These are phyloP conservation scores for Ophiostoma ips DNA, from an alignment of 2,329 filamentous ascomycete species.

Conservation along the genomic window DNA sequence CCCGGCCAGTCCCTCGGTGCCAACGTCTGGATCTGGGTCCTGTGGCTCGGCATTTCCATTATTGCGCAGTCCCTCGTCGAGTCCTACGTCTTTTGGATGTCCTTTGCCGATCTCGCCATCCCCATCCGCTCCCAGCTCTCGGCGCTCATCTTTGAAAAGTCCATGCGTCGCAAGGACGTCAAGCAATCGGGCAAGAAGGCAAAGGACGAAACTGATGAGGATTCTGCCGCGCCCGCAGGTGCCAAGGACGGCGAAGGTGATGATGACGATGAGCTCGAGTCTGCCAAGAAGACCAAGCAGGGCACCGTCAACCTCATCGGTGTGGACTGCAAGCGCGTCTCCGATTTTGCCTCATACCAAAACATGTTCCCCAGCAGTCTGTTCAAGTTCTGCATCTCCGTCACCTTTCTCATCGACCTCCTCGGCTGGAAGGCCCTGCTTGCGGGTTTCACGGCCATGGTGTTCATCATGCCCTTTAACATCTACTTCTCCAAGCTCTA, in stretches of 20 bases:
- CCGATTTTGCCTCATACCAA: slow-evolving; percentile 54
- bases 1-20: slow-evolving; percentile 30
- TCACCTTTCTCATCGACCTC: slow-evolving; percentile 51
- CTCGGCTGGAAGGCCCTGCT: slow-evolving; percentile 58
- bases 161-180: slow-evolving; percentile 63
- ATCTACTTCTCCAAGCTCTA: slow-evolving; percentile 52
- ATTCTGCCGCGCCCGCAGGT: slow-evolving; percentile 15
- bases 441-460: slow-evolving; percentile 50
- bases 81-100: slow-evolving; percentile 52
- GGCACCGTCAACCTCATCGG: slow-evolving; percentile 65
- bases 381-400: slow-evolving; percentile 50
- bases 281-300: slow-evolving; percentile 43
- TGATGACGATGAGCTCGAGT: slow-evolving; percentile 33
- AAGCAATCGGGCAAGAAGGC: slow-evolving; percentile 43
- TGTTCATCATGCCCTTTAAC: slow-evolving; percentile 54
- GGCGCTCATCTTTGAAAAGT: slow-evolving; percentile 62
- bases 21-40: slow-evolving; percentile 54
- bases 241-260: slow-evolving; percentile 24
- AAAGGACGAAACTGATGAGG: slow-evolving; percentile 19
- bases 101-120: slow-evolving; percentile 46
- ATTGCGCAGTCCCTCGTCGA: slow-evolving; percentile 48
- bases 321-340: slow-evolving; percentile 57
- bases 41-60: slow-evolving; percentile 46
- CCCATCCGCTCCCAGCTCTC: slow-evolving; percentile 57
- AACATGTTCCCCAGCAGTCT: slow-evolving; percentile 49